phyloP scores from a whole-genome alignment of 1,284 basidiomycete genomes.

The Lentinula novae-zelandiae region DNA sequence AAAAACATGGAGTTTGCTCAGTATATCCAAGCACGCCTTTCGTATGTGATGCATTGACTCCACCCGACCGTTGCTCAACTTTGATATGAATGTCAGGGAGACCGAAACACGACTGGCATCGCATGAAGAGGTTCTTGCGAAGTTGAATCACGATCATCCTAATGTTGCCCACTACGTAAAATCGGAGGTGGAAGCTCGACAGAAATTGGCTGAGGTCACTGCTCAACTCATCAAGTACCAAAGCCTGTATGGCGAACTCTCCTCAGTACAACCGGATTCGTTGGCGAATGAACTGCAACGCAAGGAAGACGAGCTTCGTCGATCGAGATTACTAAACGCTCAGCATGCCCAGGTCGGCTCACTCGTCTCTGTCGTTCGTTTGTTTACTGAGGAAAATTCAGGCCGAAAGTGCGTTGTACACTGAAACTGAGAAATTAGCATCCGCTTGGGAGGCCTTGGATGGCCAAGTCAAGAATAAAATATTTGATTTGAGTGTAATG shows the following conservation, averaged over 20 bases:
- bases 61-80: not conserved
- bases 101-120: slow-evolving; percentile 49
- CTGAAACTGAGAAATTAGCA: slow-evolving; percentile 85
- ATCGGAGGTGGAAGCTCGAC: slow-evolving; percentile 50
- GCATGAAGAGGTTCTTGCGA: slow-evolving; percentile 47
- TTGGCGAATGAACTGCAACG: slow-evolving; percentile 49
- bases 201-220: slow-evolving; percentile 43
- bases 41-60: slow-evolving; percentile 36
- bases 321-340: slow-evolving; percentile 50
- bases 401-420: slow-evolving; percentile 76
- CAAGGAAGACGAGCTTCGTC: slow-evolving; percentile 62
- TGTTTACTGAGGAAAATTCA: slow-evolving; percentile 27
- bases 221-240: slow-evolving; percentile 59
- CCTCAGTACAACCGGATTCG: slow-evolving; percentile 46
- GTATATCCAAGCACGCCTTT: slow-evolving; percentile 54
- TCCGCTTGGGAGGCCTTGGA: slow-evolving; percentile 88
- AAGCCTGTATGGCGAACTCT: slow-evolving; percentile 55
- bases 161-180: slow-evolving; percentile 45
- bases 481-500: slow-evolving; percentile 73
- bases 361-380: not conserved
- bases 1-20: slow-evolving; percentile 64
- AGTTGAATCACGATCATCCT: slow-evolving; percentile 41
- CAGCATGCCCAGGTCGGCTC: slow-evolving; percentile 49
- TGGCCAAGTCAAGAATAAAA: slow-evolving; percentile 78
- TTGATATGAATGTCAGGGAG: slow-evolving; percentile 33